Conservation (phyloP, 192 early-diverging fungal genomes). For the Dimargaris verticillata region DNA sequence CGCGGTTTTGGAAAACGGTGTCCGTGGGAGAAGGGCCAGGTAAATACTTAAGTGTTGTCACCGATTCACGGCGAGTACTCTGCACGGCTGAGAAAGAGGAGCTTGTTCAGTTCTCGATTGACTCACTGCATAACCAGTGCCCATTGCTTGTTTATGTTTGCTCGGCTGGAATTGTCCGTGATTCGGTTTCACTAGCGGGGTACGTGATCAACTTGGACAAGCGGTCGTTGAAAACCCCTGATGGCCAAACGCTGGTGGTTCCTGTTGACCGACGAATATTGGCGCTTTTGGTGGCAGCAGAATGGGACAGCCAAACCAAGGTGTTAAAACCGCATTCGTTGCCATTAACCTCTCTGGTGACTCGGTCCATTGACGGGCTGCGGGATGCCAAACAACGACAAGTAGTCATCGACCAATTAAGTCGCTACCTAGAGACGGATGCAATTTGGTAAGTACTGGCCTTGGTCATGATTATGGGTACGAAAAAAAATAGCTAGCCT, state of each 20-base stretch:
- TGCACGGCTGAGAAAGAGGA: no score
- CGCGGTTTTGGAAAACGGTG: no score
- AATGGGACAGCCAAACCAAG: slow-evolving; percentile 83
- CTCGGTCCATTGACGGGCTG: slow-evolving; percentile 66
- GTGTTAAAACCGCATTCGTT: slow-evolving; percentile 70
- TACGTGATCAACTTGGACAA: slow-evolving; percentile 65
- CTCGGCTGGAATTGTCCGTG: no score
- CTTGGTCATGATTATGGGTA: no score
- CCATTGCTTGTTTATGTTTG: no score
- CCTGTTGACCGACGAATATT: slow-evolving; percentile 36
- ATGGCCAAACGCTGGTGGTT: slow-evolving; percentile 47
- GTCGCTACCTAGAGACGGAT: slow-evolving; percentile 77
- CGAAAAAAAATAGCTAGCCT: no score
- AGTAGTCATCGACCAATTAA: slow-evolving; percentile 57
- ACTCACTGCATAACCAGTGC: no score
- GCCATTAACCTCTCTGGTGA: slow-evolving; percentile 82
- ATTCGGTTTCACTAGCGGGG: no score
- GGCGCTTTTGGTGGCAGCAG: slow-evolving; percentile 70
- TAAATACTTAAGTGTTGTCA: no score
- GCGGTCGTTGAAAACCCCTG: slow-evolving; percentile 69
- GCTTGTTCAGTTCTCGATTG: no score
- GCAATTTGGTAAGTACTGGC: slow-evolving; percentile 58
- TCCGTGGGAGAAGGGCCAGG: no score
- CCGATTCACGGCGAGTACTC: no score
- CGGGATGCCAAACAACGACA: slow-evolving; percentile 34